Base-by-base conservation (phyloP, 1,139 yeast species). In the Suhomyces bribrorum region DNA sequence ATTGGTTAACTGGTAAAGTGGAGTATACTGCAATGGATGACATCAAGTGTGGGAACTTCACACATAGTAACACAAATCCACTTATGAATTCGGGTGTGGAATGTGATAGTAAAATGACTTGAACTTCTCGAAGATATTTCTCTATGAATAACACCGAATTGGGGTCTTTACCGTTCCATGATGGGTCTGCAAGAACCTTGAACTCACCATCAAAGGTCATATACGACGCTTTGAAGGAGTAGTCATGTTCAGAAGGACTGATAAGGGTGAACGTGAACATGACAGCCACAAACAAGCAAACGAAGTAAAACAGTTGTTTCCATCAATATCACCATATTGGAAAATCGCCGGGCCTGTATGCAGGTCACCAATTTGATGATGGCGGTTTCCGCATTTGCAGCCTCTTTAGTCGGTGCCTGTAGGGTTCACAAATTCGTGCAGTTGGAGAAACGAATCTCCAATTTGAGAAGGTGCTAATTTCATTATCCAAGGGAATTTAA, bases 1-100 rank as follows among this genome's bases (percentile, higher is more conserved):
- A 66, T 56, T 88, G 92, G 20, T 83, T 75, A 4, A 90, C 87
- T 0, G 98, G 97, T 17, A 89, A 65, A 0, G 98, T 92, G 0
- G 97, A 81, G 56, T 86, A 94, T 0, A 84, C 82, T 2, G 94
- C 92, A 26, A 89, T 77, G 22, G 77, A 66, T 4, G 82, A 67
- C 61, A 88, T 76, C 7, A 81, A 43, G 29, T 51, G 75, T 5
- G 90, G 86, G 47, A 79, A 81, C 45, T 75, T 74, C 44, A 73
- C 64, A 50, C 86, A 79, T 23, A 92, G 63, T 33, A 83, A 68
- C 0, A 86, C 81, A 55, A 77, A 89, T 0, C 96, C 96, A 30
- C 97, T 94, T 4, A 88, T 54, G 55, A 83, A 90, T 36, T 85
- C 82, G 1, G 83, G 72, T 0, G 96, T 84, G 1, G 97, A 83